Conservation (phyloP, 2,329 filamentous ascomycete genomes). For the Geoglossum cookeanum region DNA sequence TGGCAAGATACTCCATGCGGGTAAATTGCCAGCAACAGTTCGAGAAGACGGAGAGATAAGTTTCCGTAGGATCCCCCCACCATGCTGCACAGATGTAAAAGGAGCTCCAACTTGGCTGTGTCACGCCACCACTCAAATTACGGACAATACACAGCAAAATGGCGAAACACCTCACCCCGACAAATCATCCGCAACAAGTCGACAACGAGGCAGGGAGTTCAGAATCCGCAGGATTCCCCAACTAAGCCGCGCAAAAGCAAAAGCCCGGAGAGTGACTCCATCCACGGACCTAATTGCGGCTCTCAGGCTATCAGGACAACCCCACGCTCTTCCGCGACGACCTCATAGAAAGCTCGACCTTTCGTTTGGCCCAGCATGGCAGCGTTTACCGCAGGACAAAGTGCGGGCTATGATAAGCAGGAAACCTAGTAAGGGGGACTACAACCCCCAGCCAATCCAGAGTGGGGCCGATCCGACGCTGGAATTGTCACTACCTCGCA, state of each 20-base stretch:
- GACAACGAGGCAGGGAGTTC: neutral
- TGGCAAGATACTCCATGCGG: too few relatives aligned
- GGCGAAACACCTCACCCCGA: neutral
- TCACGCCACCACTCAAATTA: neutral
- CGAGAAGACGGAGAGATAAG: too few relatives aligned
- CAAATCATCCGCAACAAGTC: neutral
- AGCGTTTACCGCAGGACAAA: neutral
- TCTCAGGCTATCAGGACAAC: neutral
- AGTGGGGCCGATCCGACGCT: neutral
- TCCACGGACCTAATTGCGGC: neutral
- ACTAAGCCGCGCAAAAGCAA: neutral
- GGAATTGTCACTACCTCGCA: neutral
- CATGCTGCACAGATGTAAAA: neutral
- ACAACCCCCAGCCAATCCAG: neutral
- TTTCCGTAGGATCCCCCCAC: too few relatives aligned
- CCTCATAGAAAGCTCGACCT: neutral
- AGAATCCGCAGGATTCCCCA: neutral
- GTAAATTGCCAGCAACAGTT: too few relatives aligned
- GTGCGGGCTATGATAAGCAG: neutral
- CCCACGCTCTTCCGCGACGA: neutral
- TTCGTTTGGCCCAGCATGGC: neutral
- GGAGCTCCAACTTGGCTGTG: neutral
- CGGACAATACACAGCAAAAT: neutral
- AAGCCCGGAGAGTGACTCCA: neutral
- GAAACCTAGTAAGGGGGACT: neutral